These are phyloP conservation scores for Vitis rupestris DNA, from an alignment of 164 flowering plant species.

Conservation along the genomic window DNA sequence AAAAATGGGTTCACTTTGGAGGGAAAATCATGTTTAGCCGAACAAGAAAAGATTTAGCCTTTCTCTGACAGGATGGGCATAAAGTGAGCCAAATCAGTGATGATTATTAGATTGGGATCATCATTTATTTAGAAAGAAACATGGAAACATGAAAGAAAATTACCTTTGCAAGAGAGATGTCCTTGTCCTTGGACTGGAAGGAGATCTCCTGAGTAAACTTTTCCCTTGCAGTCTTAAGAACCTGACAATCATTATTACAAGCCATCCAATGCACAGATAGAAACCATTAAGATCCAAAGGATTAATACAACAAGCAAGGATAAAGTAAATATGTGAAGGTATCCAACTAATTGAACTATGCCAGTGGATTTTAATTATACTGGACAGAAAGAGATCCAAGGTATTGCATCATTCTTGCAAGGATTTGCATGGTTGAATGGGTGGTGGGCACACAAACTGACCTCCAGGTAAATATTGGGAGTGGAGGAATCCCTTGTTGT, in stretches of 20 bases:
- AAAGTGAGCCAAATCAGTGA: neutral
- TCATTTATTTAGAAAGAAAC: neutral
- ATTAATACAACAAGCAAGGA: neutral
- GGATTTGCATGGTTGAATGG: too few relatives aligned
- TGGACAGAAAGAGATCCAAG: neutral
- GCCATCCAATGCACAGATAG: neutral
- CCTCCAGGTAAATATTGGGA: conserved; percentile 26
- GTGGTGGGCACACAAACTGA: conserved; percentile 5
- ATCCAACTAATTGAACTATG: neutral
- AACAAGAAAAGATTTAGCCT: too few relatives aligned
- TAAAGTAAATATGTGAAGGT: neutral
- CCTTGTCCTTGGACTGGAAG: conserved; percentile 56
- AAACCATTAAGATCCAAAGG: neutral
- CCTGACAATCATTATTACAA: conserved; percentile 24
- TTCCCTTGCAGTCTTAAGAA: conserved; percentile 49
- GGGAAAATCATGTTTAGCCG: too few relatives aligned
- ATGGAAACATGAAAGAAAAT: neutral
- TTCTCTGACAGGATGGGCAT: neutral
- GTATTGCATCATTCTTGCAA: neutral
- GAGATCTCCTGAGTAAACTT: conserved; percentile 62
- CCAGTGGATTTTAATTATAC: neutral
- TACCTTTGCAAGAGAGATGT: conserved; percentile 69
- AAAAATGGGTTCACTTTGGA: too few relatives aligned
- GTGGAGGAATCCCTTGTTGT: conserved; percentile 18
- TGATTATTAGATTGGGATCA: neutral